Base-by-base conservation (phyloP, 2,329 filamentous ascomycete species). In the Metarhizium humberi region DNA sequence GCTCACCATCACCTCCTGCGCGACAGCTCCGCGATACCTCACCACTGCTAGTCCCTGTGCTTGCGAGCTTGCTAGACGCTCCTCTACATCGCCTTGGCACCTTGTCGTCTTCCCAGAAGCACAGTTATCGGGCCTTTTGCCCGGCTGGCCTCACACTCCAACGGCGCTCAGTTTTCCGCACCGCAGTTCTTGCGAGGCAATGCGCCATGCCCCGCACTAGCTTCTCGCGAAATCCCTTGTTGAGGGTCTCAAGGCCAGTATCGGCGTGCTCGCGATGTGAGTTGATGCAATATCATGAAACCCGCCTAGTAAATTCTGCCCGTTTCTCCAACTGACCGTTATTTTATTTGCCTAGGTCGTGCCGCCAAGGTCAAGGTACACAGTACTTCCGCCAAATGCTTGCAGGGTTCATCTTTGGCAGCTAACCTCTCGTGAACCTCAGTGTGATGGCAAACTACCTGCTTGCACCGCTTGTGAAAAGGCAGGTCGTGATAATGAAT, bases 401-500 rank as follows among this genome's bases (percentile, higher is more conserved):
- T 14, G 36, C 36, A 11, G 2, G n/a, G 16, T 46, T 18, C 8
- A 42, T 29, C 18, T 36, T 30, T 8, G 20, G 1, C 46, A 29
- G 47, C 40, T 56, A 42, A 53, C 20, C 13, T 30, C 16, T 40
- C 10, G 50, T 38, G 30, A 14, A 16, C n/a, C 6, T 6, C 65
- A 87, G 84, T 99, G 94, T 66, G 94, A 97, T 73, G 92, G 94
- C 58, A 96, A 96, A 71, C 77, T 97, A 42, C 94, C 94, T 11
- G 91, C 92, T 7, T 99, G 94, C 68, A 95, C 91, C 7, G 92
- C 92, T 18, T 97, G 94, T 67, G 92, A 96, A 71, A 92, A 91
- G 72, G 90, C 90, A 14, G 91, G 92, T 34, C 87, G 90, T 58
- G 85, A 88, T 55, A 85, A 79, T 57, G 91, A 95, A 67, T 99